phyloP scores from a whole-genome alignment of 306 rosid species.

The Hippophae gyantsensis region DNA sequence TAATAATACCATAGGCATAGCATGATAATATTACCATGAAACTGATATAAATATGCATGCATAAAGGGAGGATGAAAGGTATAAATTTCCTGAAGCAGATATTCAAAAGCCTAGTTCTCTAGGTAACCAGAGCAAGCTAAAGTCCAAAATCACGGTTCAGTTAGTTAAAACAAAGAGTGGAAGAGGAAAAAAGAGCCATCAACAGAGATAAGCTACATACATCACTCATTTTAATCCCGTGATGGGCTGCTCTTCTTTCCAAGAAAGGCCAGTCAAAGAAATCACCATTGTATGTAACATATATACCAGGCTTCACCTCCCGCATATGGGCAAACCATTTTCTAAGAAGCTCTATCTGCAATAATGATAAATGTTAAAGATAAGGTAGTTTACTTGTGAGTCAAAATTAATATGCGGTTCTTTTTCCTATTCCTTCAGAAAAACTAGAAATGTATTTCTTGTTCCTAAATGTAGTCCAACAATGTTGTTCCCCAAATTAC shows the following conservation, averaged over 20 bases:
- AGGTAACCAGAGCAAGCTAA: constrained; percentile 8
- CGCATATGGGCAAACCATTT: constrained; percentile 93
- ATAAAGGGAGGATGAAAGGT: no score
- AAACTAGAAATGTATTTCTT: no score
- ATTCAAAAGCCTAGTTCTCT: neutral
- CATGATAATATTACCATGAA: no score
- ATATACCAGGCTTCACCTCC: constrained; percentile 93
- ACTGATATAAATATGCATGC: no score
- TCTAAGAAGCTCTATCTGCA: constrained; percentile 83
- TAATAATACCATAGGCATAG: no score
- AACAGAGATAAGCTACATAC: constrained; percentile 33
- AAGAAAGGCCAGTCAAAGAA: constrained; percentile 96
- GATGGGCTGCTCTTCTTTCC: constrained; percentile 80
- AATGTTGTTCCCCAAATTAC: no score
- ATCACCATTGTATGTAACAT: constrained; percentile 93
- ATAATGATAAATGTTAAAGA: neutral
- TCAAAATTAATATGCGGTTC: no score
- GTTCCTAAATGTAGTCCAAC: no score
- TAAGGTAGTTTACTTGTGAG: no score
- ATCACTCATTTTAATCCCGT: constrained; percentile 80
- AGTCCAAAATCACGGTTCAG: neutral
- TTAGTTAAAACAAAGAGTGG: neutral
- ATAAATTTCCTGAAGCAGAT: no score
- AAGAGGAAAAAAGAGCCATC: neutral
- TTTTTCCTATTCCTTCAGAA: no score